Percentiles rank a stretch among this genome's conserved stretches.
Evolutionary conservation across 2,329 filamentous ascomycete genomes (phyloP).

Genomic region (Aspergillus jensenii): DNA sequence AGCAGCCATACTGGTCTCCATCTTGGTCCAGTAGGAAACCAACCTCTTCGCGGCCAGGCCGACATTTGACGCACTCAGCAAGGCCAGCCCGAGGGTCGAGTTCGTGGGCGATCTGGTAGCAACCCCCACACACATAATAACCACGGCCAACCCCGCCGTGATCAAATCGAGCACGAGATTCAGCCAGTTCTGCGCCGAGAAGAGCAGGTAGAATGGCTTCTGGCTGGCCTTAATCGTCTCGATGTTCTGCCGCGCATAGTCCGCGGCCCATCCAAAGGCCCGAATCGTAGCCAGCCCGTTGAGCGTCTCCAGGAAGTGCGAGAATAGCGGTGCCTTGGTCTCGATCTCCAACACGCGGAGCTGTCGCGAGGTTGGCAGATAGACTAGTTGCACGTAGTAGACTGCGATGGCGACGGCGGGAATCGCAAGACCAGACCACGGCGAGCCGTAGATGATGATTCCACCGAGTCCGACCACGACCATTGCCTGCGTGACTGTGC

Average conservation of each 20-base stretch:
- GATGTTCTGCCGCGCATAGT: not conserved
- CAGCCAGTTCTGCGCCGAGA: constrained; percentile 23
- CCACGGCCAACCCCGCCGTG: constrained; percentile 8
- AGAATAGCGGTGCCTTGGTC: constrained; percentile 16
- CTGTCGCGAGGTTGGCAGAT: constrained; percentile 16
- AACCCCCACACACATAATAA: constrained; percentile 10
- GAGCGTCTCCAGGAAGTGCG: constrained; percentile 15
- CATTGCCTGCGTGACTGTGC: not conserved
- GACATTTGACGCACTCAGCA: not conserved
- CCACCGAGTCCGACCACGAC: not conserved
- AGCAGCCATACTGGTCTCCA: constrained; percentile 1
- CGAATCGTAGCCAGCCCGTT: constrained; percentile 16
- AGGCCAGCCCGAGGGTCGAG: not conserved
- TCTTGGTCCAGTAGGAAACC: not conserved
- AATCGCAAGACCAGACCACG: not conserved
- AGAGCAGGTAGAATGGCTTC: constrained; percentile 22
- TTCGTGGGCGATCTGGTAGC: not conserved
- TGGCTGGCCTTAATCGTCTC: constrained; percentile 16
- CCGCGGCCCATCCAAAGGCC: constrained; percentile 12
- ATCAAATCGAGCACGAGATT: constrained; percentile 20
- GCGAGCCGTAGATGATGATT: not conserved
- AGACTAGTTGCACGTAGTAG: not conserved
- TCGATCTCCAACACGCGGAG: constrained; percentile 20
- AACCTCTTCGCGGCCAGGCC: not conserved
- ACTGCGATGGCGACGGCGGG: not conserved